Conservation (phyloP, 495 filamentous ascomycete species). For the Podospora bellae-mahoneyi region DNA sequence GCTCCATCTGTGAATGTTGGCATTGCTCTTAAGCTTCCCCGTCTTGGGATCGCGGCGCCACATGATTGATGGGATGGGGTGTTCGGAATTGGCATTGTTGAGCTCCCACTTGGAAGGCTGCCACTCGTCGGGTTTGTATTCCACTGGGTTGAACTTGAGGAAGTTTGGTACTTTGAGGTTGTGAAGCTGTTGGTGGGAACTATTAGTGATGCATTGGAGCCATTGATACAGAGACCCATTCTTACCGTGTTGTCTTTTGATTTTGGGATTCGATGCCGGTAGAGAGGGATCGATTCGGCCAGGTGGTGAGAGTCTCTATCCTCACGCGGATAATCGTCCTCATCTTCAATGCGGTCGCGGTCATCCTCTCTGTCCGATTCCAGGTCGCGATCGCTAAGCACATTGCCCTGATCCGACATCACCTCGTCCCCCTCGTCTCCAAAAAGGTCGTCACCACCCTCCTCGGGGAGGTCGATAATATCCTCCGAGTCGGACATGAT, state of each 20-base stretch:
- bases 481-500: constrained; percentile 54
- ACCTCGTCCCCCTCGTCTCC: constrained; percentile 50
- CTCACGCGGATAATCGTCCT: constrained; percentile 44
- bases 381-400: constrained; percentile 65
- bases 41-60: constrained; percentile 42
- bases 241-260: constrained; percentile 64
- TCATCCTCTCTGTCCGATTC: constrained; percentile 74
- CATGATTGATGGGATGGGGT: constrained; percentile 39
- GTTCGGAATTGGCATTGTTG: constrained; percentile 39
- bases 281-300: constrained; percentile 57
- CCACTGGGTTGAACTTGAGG: constrained; percentile 68
- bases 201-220: not conserved
- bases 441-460: constrained; percentile 63
- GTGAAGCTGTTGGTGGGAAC: constrained; percentile 57
- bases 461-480: constrained; percentile 47
- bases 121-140: constrained; percentile 72
- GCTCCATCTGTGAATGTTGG: constrained; percentile 74
- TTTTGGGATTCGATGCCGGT: constrained; percentile 64
- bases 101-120: constrained; percentile 47
- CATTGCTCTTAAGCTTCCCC: constrained; percentile 65
- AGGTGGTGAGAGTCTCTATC: constrained; percentile 44
- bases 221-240: not conserved
- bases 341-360: constrained; percentile 41
- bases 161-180: constrained; percentile 76
- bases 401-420: constrained; percentile 34